Evolutionary conservation across 306 rosid species (phyloP).

Genomic region (Ormosia semicastrata): DNA sequence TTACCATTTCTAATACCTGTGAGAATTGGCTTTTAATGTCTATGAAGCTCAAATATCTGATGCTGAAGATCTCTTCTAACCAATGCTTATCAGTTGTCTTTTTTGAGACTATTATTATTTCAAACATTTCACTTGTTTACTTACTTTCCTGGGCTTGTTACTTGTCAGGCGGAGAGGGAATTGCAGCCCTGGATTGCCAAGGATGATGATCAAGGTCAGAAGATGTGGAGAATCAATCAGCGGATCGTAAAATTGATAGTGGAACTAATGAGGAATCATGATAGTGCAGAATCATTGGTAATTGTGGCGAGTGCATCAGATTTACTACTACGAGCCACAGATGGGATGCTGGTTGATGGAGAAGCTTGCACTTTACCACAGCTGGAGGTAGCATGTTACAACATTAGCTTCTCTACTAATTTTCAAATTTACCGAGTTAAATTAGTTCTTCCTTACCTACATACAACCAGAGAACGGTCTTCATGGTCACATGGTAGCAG

Average conservation of each 20-base stretch:
- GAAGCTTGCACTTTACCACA: constrained; percentile 98
- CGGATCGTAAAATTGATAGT: constrained; percentile 86
- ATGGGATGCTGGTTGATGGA: constrained; percentile 98
- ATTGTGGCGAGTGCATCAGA: constrained; percentile 94
- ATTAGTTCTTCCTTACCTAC: neutral
- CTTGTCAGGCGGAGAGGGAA: constrained; percentile 83
- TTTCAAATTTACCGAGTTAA: neutral
- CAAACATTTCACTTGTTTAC: constrained; percentile 27
- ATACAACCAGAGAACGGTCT: neutral
- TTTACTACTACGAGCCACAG: constrained; percentile 92
- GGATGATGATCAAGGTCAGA: constrained; percentile 91
- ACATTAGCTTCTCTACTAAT: constrained; percentile 4
- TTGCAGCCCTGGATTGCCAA: constrained; percentile 98
- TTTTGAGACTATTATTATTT: constrained; percentile 21
- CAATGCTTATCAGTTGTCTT: constrained; percentile 5
- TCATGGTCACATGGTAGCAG: neutral
- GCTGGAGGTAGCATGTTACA: constrained; percentile 64
- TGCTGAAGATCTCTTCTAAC: constrained; percentile 17
- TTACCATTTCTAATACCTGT: neutral
- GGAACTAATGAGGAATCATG: constrained; percentile 95
- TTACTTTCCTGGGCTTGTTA: constrained; percentile 43
- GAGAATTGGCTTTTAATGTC: neutral
- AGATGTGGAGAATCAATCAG: constrained; percentile 95
- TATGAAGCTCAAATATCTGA: constrained; percentile 9
- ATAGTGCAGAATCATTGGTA: constrained; percentile 74